Evolutionary conservation across 352 stramenopile genomes (phyloP), one percentile per base, ranked within the genome.

Genomic region (Stephanocyclus meneghinianus): DNA sequence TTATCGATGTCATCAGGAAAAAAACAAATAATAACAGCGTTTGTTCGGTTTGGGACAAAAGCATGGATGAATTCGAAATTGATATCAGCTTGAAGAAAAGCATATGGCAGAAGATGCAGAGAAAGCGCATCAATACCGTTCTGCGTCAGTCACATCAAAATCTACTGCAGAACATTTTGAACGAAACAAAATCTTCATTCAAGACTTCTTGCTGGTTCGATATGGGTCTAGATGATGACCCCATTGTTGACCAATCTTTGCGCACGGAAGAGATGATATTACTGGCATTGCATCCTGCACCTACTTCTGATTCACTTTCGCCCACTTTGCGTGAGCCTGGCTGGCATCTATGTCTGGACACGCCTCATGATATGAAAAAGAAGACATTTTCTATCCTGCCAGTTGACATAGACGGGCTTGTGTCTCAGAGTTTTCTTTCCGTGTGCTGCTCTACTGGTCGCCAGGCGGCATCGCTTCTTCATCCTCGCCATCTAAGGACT

Each of bases 231-330:
- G 37, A 48, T n/a, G 65, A 65, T n/a, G 48, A 60, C 18, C 60
- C 3, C 2, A 18, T 30, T n/a, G 47, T 81, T 37, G 45, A 65
- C 30, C 57, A 29, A 16, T 55, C 66, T 47, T 48, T 79, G 18
- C 44, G 62, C 13, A 76, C 81, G 35, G 86, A 91, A 57, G 72
- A 90, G 67, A 26, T 79, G 11, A 84, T 90, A 29, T 66, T 90
- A 44, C 70, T 90, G 11, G 77, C 81, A 29, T 76, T 81, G 29
- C 77, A 89, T 56, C 86, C 86, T 51, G 35, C 69, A 70, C 74
- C 62, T 70, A 13, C 55, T 50, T 37, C 68, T 11, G n/a, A 40
- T 42, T 29, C 48, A 55, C 40, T 79, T 29, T 18, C 75, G 35
- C 29, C 57, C 53, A 59, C 75, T 53, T 35, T 62, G 26, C 61